Evolutionary conservation across 202 grass and related monocot genomes (phyloP).

Genomic region (Musa balbisiana): DNA sequence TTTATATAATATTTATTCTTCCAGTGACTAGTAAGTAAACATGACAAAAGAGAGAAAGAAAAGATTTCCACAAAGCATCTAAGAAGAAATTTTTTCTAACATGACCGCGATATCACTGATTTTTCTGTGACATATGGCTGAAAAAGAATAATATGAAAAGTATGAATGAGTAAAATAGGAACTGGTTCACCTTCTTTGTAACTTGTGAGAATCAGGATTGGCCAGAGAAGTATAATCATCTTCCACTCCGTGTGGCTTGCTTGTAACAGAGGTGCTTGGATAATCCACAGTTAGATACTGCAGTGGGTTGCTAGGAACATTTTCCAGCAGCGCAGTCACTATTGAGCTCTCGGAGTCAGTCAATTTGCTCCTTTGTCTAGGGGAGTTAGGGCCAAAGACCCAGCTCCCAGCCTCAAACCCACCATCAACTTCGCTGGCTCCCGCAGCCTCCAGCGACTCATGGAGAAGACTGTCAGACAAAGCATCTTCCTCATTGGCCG

Average conservation of each 20-base stretch:
- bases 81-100: neutral
- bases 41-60: too few species aligned
- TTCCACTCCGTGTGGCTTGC: slow-evolving; percentile 2
- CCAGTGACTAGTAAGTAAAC: too few species aligned
- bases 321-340: slow-evolving; percentile 75
- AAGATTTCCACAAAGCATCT: neutral
- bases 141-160: neutral
- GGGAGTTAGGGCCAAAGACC: slow-evolving; percentile 87
- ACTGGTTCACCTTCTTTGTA: slow-evolving; percentile 26
- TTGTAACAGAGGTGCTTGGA: slow-evolving; percentile 14
- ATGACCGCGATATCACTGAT: neutral
- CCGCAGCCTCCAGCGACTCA: slow-evolving; percentile 10
- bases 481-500: slow-evolving; percentile 18
- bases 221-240: slow-evolving; percentile 12
- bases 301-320: slow-evolving; percentile 70
- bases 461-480: slow-evolving; percentile 15
- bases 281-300: slow-evolving; percentile 61
- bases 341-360: slow-evolving; percentile 80
- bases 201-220: slow-evolving; percentile 29
- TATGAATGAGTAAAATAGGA: neutral
- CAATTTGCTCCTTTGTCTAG: slow-evolving; percentile 67
- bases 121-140: neutral
- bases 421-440: slow-evolving; percentile 1
- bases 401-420: slow-evolving; percentile 50
- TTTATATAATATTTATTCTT: too few species aligned